Base-by-base conservation (phyloP, 2,329 filamentous ascomycete genomes). In the Colletotrichum sp. region DNA sequence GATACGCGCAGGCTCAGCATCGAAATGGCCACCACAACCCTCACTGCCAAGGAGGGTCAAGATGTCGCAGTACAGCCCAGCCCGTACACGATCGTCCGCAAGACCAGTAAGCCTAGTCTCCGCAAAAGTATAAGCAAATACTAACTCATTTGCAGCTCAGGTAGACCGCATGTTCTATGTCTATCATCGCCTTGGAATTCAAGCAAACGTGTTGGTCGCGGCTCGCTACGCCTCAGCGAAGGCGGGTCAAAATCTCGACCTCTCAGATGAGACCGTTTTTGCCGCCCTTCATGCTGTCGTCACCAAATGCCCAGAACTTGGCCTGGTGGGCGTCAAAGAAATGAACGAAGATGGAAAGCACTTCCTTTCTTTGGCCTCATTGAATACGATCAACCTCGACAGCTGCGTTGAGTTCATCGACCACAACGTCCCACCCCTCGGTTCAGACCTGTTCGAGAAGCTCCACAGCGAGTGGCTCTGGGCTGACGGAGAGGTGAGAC, bases 121-220 rank as follows among this genome's bases (percentile, higher is more conserved):
- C 18, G 8, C 12, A 34, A 57, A 36, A 14, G 0, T 1, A 6
- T 4, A 3, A 26, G 61, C 21, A n/a, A 30, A 26, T 1, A 21
- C 61, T 64, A 8, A 64, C 4, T 34, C 1, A 0, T 8, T 26
- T 26, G 2, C 3, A 76, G 74, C 65, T 9, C 65, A 74, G 3
- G 71, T 76, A 0, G 78, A 79, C n/a, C 77, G 78, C 61, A 72
- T 79, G 69, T 79, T 77, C 57, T 79, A 78, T 8, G 26, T 72
- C 2, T 77, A 78, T 4, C 78, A 81, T 13, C 77, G 78, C 3
- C 77, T 80, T 9, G 79, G 79, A 12, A 75, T 79, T 10, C 77
- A 78, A 32, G 79, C 79, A n/a, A 81, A 81, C 24, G 72, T 81
- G 9, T 34, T 79, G 34, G 76, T 80, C 2, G 75, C 79, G 10